phyloP scores from a whole-genome alignment of 768 basidiomycete genomes.

The Ramaria sp. region DNA sequence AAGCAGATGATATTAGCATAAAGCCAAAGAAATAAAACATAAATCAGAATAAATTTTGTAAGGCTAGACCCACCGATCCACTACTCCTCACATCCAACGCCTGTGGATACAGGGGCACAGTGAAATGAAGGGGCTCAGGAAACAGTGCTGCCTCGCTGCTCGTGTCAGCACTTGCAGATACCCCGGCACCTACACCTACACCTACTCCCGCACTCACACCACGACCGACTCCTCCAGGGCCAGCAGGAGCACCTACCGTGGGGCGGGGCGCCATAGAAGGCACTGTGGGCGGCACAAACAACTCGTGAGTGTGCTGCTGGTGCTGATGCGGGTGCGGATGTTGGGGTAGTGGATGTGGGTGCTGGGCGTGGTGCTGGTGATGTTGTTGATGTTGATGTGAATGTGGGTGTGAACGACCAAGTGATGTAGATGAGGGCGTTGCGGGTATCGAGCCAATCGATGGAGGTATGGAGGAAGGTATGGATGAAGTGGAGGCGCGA shows the following conservation, averaged over 20 bases:
- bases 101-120: no score
- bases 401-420: background rate
- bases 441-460: background rate
- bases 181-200: no score
- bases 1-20: no score
- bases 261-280: no score
- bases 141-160: no score
- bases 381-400: background rate
- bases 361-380: background rate
- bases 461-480: conserved; percentile 4
- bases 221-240: background rate
- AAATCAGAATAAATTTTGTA: no score
- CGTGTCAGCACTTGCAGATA: no score
- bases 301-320: background rate
- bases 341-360: background rate
- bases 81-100: no score
- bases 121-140: no score
- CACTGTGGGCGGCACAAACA: background rate
- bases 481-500: conserved; percentile 21
- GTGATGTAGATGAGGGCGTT: background rate
- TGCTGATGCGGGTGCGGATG: background rate
- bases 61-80: no score
- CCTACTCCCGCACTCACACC: background rate
- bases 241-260: background rate
- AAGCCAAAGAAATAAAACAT: no score